Base-by-base conservation (phyloP, 1,284 basidiomycete genomes). In the Apiotrichum sp. region DNA sequence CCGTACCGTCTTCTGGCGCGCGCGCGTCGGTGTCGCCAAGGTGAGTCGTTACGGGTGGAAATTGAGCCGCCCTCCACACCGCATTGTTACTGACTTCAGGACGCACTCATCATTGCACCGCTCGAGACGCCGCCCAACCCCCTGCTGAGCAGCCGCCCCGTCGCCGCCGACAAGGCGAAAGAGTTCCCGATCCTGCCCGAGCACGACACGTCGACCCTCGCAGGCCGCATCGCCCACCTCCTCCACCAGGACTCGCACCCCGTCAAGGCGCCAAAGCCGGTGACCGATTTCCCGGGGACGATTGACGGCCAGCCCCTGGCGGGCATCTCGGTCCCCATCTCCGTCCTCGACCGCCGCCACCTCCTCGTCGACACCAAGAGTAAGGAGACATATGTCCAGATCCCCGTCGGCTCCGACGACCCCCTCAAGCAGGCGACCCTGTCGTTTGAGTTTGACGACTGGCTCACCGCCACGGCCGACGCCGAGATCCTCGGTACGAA, bases 271-370 rank as follows among this genome's bases (percentile, higher is more conserved):
- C 40, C 41, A 16, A 11, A n/a, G 34, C 53, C 53, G 4, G 29
- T 54, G 32, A 54, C 47, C 47, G 41, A 44, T 10, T 54, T 49
- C 42, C 55, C 55, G 4, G 50, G 45, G 22, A n/a, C 39, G 2
- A 39, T 57, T n/a, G 51, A 57, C 34, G 55, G 50, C 45, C 34
- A 52, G 45, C 49, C 49, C 4, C 55, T 57, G 13, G 55, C 45
- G 8, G 48, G 31, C 14, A 50, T 60, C 38, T 38, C 48, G 31
- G 45, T 52, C 29, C 55, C 46, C 6, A 1, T 60, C 36, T 3
- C 42, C 35, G 6, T 11, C 36, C 35, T 58, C 40, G 48, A 61
- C 56, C 7, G 14, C 33, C 29, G 50, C 34, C 39, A 48, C 45
- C 22, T 38, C 42, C 3, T 33, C 9, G 22, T 39, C 34, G 35